Conservation (phyloP, 1,284 basidiomycete genomes). For the Fomitopsis pinicola region DNA sequence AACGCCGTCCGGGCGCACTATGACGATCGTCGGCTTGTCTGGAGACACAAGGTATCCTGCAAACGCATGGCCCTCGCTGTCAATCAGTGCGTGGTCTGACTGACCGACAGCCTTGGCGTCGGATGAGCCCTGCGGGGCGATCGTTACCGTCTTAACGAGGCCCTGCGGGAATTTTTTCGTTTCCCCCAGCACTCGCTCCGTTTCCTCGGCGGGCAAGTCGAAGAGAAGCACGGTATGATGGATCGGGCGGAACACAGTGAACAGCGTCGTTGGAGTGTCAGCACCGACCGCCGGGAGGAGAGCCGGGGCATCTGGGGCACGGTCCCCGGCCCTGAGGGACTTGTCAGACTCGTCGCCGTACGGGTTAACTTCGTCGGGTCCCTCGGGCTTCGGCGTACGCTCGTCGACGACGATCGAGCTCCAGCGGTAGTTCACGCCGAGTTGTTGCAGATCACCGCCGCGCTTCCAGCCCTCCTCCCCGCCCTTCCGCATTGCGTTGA, state of each 20-base stretch:
- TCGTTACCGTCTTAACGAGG: not conserved
- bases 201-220: not conserved
- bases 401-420: constrained; percentile 36
- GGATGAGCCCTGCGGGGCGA: not conserved
- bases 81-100: not conserved
- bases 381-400: constrained; percentile 7
- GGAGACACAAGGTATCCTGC: not conserved
- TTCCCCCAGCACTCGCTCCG: not conserved
- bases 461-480: not conserved
- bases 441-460: constrained; percentile 27
- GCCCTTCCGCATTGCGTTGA: not conserved
- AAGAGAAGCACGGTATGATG: constrained; percentile 26
- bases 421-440: constrained; percentile 28
- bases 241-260: constrained; percentile 17
- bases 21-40: not conserved
- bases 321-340: constrained; percentile 12
- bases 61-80: not conserved
- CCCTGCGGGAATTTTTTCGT: constrained; percentile 16
- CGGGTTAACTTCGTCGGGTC: constrained; percentile 11
- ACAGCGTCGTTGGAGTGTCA: constrained; percentile 13
- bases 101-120: not conserved
- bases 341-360: constrained; percentile 10
- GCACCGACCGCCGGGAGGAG: constrained; percentile 13
- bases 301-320: constrained; percentile 35
- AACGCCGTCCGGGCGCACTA: not conserved